Percentiles rank a stretch among this genome's conserved stretches.
Evolutionary conservation across 2,329 filamentous ascomycete species (phyloP).

Genomic region (Grosmannia penicillata): DNA sequence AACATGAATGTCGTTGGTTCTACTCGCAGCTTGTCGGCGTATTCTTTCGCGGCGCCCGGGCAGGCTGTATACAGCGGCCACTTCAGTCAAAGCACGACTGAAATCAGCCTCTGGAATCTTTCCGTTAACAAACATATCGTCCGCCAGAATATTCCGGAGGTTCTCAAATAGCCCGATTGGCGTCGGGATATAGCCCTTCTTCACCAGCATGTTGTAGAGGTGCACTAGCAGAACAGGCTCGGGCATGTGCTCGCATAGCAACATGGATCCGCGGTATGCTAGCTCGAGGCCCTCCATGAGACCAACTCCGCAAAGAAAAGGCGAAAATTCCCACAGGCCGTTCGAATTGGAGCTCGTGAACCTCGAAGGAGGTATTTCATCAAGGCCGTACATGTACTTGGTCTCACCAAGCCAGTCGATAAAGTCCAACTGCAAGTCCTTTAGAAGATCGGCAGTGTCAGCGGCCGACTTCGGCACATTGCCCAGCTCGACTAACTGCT

Average conservation of each 20-base stretch:
- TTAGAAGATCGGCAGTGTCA: constrained; percentile 10
- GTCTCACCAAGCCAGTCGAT: constrained; percentile 22
- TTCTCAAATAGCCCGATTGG: constrained; percentile 18
- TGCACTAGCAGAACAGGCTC: constrained; percentile 26
- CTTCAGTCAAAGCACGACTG: constrained; percentile 9
- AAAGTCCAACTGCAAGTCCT: constrained; percentile 17
- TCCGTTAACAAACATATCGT: constrained; percentile 13
- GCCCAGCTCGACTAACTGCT: constrained; percentile 17
- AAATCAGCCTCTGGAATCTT: constrained; percentile 13
- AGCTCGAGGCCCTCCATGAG: constrained; percentile 28
- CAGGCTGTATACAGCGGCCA: background rate
- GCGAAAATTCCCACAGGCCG: constrained; percentile 32
- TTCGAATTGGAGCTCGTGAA: constrained; percentile 25
- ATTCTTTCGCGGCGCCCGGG: background rate
- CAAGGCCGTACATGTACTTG: constrained; percentile 17
- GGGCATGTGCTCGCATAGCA: constrained; percentile 23
- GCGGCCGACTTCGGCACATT: constrained; percentile 8
- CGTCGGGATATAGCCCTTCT: constrained; percentile 22
- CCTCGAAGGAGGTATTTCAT: constrained; percentile 23
- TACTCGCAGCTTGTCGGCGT: background rate
- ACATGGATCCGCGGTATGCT: constrained; percentile 18
- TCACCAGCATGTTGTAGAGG: constrained; percentile 31
- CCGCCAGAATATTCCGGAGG: constrained; percentile 14
- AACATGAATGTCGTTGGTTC: constrained; percentile 6
- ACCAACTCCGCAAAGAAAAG: constrained; percentile 30